phyloP scores from a whole-genome alignment of 1,139 yeast species.

The Suhomyces terraborum region DNA sequence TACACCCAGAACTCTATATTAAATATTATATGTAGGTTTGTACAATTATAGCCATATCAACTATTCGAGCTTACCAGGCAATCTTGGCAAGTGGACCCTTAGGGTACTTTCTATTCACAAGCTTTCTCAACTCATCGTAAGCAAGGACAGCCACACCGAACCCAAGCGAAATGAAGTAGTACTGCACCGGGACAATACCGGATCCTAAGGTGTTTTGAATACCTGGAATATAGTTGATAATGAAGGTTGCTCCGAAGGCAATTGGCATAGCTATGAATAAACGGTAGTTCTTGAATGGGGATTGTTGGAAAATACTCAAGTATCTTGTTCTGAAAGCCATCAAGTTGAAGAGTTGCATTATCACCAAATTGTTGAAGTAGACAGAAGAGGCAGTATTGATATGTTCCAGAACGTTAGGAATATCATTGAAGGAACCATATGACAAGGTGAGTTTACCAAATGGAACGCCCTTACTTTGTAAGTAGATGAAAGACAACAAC shows the following conservation, averaged over 20 bases:
- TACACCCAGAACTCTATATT: too few relatives aligned
- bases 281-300: conserved; percentile 32
- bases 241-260: conserved; percentile 45
- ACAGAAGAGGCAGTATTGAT: conserved; percentile 46
- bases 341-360: conserved; percentile 52
- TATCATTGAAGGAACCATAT: conserved; percentile 37
- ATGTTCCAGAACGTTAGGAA: conserved; percentile 27
- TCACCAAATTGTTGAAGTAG: conserved; percentile 52
- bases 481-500: conserved; percentile 44
- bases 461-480: conserved; percentile 40
- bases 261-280: conserved; percentile 40
- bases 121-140: conserved; percentile 49
- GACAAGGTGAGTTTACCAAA: conserved; percentile 40
- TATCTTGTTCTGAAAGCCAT: conserved; percentile 49
- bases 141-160: conserved; percentile 43
- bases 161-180: conserved; percentile 50
- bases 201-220: conserved; percentile 42
- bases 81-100: conserved; percentile 37
- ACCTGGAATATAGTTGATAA: conserved; percentile 49
- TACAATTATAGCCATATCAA: too few relatives aligned
- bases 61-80: conserved; percentile 49
- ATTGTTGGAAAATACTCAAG: conserved; percentile 45
- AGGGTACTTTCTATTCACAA: conserved; percentile 39
- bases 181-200: conserved; percentile 47
- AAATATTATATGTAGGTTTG: too few relatives aligned